Evolutionary conservation across 768 basidiomycete species (phyloP), one percentile per base, ranked within the genome.

Genomic region (Podaxis rugospora): DNA sequence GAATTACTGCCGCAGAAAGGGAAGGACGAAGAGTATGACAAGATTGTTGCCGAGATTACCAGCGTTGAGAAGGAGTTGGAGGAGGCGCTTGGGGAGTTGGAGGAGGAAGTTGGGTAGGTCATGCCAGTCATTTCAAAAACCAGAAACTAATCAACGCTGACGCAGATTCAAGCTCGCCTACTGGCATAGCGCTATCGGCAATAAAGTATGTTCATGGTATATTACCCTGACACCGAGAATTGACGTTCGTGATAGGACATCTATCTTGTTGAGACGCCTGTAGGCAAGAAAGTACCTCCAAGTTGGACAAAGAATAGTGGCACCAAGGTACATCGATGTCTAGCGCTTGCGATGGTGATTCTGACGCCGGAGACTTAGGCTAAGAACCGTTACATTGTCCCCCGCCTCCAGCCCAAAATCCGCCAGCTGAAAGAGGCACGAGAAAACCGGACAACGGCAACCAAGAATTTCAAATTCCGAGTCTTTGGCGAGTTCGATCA

Each of bases 381-480:
- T 27, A 83, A 82, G 66, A 80, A 79, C 13, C 89, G 97, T 21
- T 99, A 88, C 79, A 76, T 86, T 4, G 88, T 94, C 4, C 88
- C 88, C 1, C 80, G 89, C 25, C 81, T 94, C 2, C 83, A 86
- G 60, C 67, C 81, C 4, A 85, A 85, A 32, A 83, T 98, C 55
- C 87, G 93, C 18, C 75, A 85, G 59, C 80, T 97, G 35, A 98
- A 98, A 74, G 97, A 99, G 75, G 95, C 93, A 2, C 85, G 93
- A 44, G 97, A 99, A 74, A 93, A 86, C 59, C 87, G 90, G 42
- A 90, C 80, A 62, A 81, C 84, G 2, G 86, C 87, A 5, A 85
- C 93, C 74, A 94, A 90, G 70, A 81, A 84, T 9, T 99, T 98
- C 78, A 92, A 89, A 70, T 82, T 78, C 68, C 83, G 87, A 40